Evolutionary conservation across 1,284 basidiomycete species (phyloP).

Genomic region (Hymenochaete sp.): DNA sequence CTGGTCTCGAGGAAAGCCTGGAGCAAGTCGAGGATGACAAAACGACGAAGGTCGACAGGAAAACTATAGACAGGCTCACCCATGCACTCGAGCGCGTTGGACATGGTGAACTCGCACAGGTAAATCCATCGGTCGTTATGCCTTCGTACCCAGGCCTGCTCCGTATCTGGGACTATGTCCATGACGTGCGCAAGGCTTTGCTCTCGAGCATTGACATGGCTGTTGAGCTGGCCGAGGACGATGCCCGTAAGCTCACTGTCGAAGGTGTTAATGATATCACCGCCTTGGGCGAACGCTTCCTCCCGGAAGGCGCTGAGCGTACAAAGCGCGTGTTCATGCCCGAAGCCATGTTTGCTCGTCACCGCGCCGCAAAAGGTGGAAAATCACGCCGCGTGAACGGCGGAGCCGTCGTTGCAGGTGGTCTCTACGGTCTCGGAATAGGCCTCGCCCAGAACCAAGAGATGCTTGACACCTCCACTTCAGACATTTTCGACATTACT

Average conservation of each 20-base stretch:
- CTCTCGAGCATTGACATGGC: slow-evolving; percentile 77
- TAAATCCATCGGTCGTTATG: slow-evolving; percentile 41
- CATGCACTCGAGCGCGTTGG: slow-evolving; percentile 73
- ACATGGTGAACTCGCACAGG: slow-evolving; percentile 62
- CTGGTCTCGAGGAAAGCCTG: slow-evolving; percentile 71
- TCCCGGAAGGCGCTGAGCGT: slow-evolving; percentile 77
- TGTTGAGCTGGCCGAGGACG: slow-evolving; percentile 76
- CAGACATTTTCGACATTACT: slow-evolving; percentile 86
- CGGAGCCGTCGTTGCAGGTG: slow-evolving; percentile 62
- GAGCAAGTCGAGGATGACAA: slow-evolving; percentile 77
- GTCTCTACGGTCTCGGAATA: slow-evolving; percentile 64
- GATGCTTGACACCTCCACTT: slow-evolving; percentile 61
- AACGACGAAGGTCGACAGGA: slow-evolving; percentile 44
- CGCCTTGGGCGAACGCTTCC: slow-evolving; percentile 67
- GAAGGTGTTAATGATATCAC: slow-evolving; percentile 64
- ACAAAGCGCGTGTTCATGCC: slow-evolving; percentile 85
- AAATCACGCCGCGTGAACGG: slow-evolving; percentile 38
- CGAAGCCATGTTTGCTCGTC: slow-evolving; percentile 84
- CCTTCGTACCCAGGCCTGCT: slow-evolving; percentile 87
- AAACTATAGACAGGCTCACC: slow-evolving; percentile 56
- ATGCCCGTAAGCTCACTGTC: slow-evolving; percentile 67
- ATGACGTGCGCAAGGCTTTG: slow-evolving; percentile 75
- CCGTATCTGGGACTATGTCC: slow-evolving; percentile 83
- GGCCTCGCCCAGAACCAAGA: slow-evolving; percentile 64
- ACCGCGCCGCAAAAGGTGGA: slow-evolving; percentile 40